Conservation (phyloP, 371 early-diverging fungal species). For the Mucor velutinosus region DNA sequence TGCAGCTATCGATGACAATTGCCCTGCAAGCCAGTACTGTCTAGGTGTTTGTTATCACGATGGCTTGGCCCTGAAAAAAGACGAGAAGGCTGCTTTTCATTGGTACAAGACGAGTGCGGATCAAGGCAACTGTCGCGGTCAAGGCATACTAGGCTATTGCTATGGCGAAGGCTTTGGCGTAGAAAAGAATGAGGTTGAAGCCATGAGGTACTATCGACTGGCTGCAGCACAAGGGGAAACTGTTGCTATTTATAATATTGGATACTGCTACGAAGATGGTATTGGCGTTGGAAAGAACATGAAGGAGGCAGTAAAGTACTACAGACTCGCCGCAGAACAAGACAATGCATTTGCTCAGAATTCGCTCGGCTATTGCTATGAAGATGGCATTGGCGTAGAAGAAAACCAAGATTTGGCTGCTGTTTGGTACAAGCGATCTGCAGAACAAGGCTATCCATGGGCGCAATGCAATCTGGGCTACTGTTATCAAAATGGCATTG, state of each 20-base stretch:
- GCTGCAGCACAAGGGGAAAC: constrained; percentile 69
- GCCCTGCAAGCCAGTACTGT: constrained; percentile 56
- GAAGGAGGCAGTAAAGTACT: constrained; percentile 76
- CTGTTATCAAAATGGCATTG: constrained; percentile 87
- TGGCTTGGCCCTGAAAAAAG: constrained; percentile 63
- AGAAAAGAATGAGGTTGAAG: constrained; percentile 65
- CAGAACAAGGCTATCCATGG: constrained; percentile 59
- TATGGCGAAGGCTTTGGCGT: constrained; percentile 87
- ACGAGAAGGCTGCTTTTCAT: constrained; percentile 60
- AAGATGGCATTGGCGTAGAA: constrained; percentile 74
- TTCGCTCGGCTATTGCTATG: constrained; percentile 80
- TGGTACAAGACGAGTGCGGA: constrained; percentile 72
- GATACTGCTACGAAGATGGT: constrained; percentile 85
- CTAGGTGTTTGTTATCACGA: constrained; percentile 79
- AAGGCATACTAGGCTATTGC: constrained; percentile 72
- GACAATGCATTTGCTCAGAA: constrained; percentile 88
- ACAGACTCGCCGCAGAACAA: constrained; percentile 68
- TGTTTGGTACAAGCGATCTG: constrained; percentile 76
- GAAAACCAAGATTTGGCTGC: constrained; percentile 48
- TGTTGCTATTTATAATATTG: constrained; percentile 84
- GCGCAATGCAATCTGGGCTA: constrained; percentile 82
- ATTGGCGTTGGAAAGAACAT: constrained; percentile 71
- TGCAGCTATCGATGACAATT: constrained; percentile 54
- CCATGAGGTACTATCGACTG: constrained; percentile 72
- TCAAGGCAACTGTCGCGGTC: constrained; percentile 67